These are phyloP conservation scores for Nannizziopsis arthrosporioides DNA, from an alignment of 2,329 filamentous ascomycete genomes.

Conservation along the genomic window DNA sequence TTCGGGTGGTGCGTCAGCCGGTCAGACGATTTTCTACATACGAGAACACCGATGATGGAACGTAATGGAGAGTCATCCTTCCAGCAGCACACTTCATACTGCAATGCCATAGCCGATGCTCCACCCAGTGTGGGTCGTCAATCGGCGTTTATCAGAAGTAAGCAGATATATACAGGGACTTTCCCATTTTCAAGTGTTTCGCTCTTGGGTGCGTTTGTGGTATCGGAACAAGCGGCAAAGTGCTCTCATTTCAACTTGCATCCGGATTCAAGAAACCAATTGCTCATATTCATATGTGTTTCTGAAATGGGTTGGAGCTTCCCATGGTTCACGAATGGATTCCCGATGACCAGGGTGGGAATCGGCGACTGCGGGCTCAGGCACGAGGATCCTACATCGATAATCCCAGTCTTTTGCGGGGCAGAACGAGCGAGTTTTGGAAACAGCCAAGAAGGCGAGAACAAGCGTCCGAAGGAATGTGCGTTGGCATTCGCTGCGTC, in stretches of 20 bases:
- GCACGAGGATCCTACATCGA: not conserved
- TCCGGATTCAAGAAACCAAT: too few species aligned
- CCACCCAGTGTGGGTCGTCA: not conserved
- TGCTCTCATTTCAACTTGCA: too few species aligned
- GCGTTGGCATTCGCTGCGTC: too few species aligned
- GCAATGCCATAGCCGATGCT: not conserved
- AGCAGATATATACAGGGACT: not conserved
- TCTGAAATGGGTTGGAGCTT: too few species aligned
- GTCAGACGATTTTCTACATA: constrained; percentile 7
- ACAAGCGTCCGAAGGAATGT: not conserved
- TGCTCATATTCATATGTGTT: too few species aligned
- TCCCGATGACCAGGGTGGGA: too few species aligned
- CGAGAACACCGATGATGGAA: constrained; percentile 2
- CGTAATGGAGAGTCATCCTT: not conserved
- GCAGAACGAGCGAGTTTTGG: too few species aligned
- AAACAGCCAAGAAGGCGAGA: too few species aligned
- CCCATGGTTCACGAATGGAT: not conserved
- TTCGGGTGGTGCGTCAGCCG: not conserved
- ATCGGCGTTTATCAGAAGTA: constrained; percentile 1
- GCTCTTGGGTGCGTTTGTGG: too few species aligned
- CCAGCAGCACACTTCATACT: not conserved
- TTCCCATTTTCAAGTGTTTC: too few species aligned
- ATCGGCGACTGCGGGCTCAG: too few species aligned
- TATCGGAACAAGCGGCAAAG: too few species aligned
- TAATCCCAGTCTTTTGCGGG: not conserved